These are phyloP conservation scores for Sarocladium brachiariae DNA, from an alignment of 2,329 filamentous ascomycete species.

Conservation along the genomic window DNA sequence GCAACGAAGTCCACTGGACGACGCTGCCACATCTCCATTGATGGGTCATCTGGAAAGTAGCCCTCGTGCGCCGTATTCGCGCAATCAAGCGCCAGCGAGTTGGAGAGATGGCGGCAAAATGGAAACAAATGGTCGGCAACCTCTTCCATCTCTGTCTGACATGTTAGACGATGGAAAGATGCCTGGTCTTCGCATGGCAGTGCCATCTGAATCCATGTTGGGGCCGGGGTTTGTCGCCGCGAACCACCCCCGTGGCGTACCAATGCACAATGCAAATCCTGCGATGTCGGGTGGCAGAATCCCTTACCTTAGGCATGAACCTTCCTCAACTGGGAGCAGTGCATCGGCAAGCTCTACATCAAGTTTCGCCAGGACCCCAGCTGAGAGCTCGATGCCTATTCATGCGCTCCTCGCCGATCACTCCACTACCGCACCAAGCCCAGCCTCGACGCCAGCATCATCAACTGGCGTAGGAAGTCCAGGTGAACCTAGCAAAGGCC, in stretches of 20 bases:
- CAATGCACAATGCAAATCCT: conserved; percentile 20
- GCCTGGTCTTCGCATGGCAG: conserved; percentile 11
- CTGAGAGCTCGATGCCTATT: conserved; percentile 47
- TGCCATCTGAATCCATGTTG: conserved; percentile 11
- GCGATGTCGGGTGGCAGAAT: conserved; percentile 19
- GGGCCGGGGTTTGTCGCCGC: conserved; percentile 20
- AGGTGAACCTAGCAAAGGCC: conserved; percentile 18
- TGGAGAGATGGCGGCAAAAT: conserved; percentile 22
- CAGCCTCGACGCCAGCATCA: conserved; percentile 13
- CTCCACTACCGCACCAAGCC: conserved; percentile 13
- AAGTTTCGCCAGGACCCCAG: conserved; percentile 32
- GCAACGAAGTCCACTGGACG: conserved; percentile 34
- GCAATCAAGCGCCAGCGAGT: conserved; percentile 19
- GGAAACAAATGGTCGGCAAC: conserved; percentile 18
- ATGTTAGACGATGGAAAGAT: conserved; percentile 34
- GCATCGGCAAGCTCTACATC: conserved; percentile 32
- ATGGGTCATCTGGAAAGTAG: conserved; percentile 27
- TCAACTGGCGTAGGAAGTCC: conserved; percentile 17
- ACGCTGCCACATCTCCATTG: conserved; percentile 36
- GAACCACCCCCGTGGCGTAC: conserved; percentile 23
- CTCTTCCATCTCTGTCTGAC: conserved; percentile 40
- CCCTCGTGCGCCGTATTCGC: conserved; percentile 21
- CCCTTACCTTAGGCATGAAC: conserved; percentile 38
- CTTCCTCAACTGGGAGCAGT: conserved; percentile 36
- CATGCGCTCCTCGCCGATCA: conserved; percentile 44